Evolutionary conservation across 1,284 basidiomycete genomes (phyloP), one percentile per base, ranked within the genome.

Genomic region (Cystobasidium sp.): DNA sequence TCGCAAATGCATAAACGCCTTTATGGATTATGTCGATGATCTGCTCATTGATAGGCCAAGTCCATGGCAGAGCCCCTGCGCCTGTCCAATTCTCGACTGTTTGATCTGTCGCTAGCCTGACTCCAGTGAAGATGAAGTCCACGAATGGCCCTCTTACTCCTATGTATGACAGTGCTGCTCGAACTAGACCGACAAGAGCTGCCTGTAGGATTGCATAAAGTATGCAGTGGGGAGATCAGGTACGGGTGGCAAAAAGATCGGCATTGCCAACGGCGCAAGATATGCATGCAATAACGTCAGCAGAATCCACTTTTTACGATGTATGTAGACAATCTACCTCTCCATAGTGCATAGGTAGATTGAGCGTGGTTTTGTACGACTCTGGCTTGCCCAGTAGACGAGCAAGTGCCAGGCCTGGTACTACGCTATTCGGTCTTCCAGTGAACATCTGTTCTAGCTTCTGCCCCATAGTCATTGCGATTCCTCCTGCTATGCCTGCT

Each of bases 391-490:
- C 52, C 16, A 53, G 5, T 3, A 53, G n/a, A 9, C 52, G 52
- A 10, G 52, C 52, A 18, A 53, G 52, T 24, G 52, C n/a, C 52
- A 53, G 24, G 10, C 52, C 52, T 10, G 52, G 52, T 10, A 53
- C 52, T 10, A n/a, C n/a, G 14, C n/a, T 20, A 6, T 53, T 22
- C 9, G 52, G 52, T 22, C 52, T 18, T 18, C 52, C 52, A 10
- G 52, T 53, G 6, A 53, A 53, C n/a, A 53, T 53, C 52, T 53
- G 52, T 53, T 53, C 52, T 20, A 53, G 10, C 52, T 53, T 53
- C 52, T 53, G 14, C 24, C 52, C 52, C n/a, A 53, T 20, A 3
- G 52, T 53, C 52, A 53, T 53, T 53, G 52, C 52, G 6, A 53
- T 22, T 53, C n/a, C 52, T 53, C 52, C 52, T 16, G 52, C 52